Evolutionary conservation across 2,329 filamentous ascomycete species (phyloP), one percentile per base, ranked within the genome.

Genomic region (Lomentospora prolificans): DNA sequence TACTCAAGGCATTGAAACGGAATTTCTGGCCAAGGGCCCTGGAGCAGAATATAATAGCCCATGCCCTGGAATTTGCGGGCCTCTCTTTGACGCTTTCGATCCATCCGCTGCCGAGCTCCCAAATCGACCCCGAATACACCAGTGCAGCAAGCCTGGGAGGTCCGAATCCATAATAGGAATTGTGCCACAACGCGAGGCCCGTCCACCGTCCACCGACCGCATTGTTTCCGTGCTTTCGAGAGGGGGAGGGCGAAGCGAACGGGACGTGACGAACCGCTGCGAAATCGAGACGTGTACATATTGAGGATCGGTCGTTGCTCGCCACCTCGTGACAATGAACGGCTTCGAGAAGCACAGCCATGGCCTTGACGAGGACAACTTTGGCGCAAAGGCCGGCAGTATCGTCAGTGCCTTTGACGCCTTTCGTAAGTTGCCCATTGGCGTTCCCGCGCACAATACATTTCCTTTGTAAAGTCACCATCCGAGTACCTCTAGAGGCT

Each of bases 361-460:
- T 22, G 55, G 55, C 56, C 59, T 91, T 63, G 80, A 90, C 65
- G 90, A 96, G 64, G 86, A 87, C 69, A 75, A 82, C 60, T 96
- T 96, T 73, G 87, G 82, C 65, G 85, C 89, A 63, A 85, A 86
- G 67, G 39, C 53, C 7, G 77, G 81, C 56, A 77, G 72, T 69
- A 80, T 86, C 57, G 82, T 95, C 65, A 86, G 85, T 70, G 90
- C 92, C 58, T 99, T 99, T 72, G 94, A 99, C 76, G 92, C 91
- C 61, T 99, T 99, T 70, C 92, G 90, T 96, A 81, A 67, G 88
- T 63, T 39, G 41, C 44, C 48, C 52, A 50, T 17, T n/a, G n/a
- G n/a, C n/a, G n/a, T 44, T 14, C 7, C 33, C 9, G 3, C 48
- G 27, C 46, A 53, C 28, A n/a, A 53, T 39, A 30, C 17, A 39